Evolutionary conservation across 441 rosid species (phyloP).

Genomic region (Geranium incanum): DNA sequence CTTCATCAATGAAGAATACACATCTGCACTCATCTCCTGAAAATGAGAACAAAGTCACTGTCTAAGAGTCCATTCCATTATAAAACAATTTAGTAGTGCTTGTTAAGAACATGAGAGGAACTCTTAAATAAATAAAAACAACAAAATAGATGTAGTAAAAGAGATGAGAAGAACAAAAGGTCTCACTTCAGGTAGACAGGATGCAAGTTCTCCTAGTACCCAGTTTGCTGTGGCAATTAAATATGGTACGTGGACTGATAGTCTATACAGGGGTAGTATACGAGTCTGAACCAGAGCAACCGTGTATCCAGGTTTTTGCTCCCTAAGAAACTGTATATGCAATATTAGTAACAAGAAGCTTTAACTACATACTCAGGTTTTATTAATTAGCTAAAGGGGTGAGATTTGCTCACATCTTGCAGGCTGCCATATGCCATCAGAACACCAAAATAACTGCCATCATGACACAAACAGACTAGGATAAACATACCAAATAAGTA

Average conservation of each 20-base stretch:
- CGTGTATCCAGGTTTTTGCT: slow-evolving; percentile 51
- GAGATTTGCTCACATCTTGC: slow-evolving; percentile 63
- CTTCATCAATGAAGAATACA: slow-evolving; percentile 66
- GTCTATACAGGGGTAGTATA: slow-evolving; percentile 54
- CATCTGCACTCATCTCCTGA: slow-evolving; percentile 61
- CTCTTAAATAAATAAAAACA: background rate
- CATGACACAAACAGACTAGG: slow-evolving; percentile 24
- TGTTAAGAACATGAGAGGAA: background rate
- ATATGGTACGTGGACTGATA: slow-evolving; percentile 47
- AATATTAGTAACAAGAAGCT: slow-evolving; percentile 20
- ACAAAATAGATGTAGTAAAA: slow-evolving; percentile 3
- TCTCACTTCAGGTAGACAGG: slow-evolving; percentile 72
- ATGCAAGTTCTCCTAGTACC: slow-evolving; percentile 78
- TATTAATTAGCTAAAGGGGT: slow-evolving; percentile 20
- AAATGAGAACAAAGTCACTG: slow-evolving; percentile 26
- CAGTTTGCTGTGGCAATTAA: slow-evolving; percentile 80
- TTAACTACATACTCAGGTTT: slow-evolving; percentile 14
- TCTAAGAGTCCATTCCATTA: slow-evolving; percentile 13
- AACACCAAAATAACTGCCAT: slow-evolving; percentile 76
- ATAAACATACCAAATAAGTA: background rate
- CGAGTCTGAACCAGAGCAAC: slow-evolving; percentile 45
- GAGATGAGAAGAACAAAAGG: slow-evolving; percentile 18
- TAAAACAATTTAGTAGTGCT: background rate
- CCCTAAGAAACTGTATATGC: slow-evolving; percentile 59
- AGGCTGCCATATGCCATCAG: slow-evolving; percentile 79